Evolutionary conservation across 257 asterid species (phyloP).

Genomic region (Perilla frutescens): DNA sequence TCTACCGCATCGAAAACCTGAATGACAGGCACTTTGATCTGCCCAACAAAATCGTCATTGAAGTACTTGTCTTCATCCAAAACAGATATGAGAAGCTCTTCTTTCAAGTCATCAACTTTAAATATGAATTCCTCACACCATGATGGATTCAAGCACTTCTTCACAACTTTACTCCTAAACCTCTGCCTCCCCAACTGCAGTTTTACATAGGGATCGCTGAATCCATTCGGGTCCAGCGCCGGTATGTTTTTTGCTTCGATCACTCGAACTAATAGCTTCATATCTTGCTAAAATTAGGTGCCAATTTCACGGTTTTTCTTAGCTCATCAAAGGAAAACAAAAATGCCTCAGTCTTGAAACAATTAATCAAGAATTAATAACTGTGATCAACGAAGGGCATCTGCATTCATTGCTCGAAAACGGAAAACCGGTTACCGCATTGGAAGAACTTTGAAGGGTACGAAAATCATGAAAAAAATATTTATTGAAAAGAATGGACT

Average conservation of each 20-base stretch:
- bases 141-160: constrained; percentile 85
- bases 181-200: constrained; percentile 85
- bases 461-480: neutral
- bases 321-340: constrained; percentile 12
- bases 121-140: constrained; percentile 96
- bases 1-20: constrained; percentile 80
- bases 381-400: constrained; percentile 6
- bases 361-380: constrained; percentile 29
- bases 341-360: constrained; percentile 25
- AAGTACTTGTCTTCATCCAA: constrained; percentile 93
- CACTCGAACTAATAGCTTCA: constrained; percentile 94
- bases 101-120: constrained; percentile 84
- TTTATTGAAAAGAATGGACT: constrained; percentile 10
- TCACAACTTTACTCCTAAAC: constrained; percentile 77
- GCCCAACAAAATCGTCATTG: constrained; percentile 91
- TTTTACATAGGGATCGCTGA: constrained; percentile 93
- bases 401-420: constrained; percentile 24
- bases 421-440: constrained; percentile 32
- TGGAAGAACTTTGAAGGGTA: constrained; percentile 24
- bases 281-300: constrained; percentile 20
- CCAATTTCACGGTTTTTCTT: neutral
- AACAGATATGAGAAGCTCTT: constrained; percentile 74
- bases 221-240: constrained; percentile 86
- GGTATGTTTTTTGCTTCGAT: constrained; percentile 85
- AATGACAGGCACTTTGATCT: constrained; percentile 65